These are phyloP conservation scores for Nicotiana noctiflora DNA, from an alignment of 257 asterid species.

Conservation along the genomic window DNA sequence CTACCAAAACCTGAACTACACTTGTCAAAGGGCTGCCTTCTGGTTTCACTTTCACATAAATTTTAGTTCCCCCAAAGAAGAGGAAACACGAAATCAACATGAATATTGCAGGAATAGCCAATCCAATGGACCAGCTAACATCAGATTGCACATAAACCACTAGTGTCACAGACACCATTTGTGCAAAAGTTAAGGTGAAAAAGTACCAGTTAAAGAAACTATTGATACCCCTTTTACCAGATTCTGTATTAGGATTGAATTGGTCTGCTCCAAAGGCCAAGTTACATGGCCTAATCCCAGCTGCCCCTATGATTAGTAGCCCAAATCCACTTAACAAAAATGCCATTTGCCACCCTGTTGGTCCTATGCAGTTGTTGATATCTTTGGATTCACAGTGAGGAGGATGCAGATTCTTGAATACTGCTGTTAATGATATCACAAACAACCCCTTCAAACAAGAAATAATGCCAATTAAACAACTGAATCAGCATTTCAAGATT, in stretches of 20 bases:
- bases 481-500: neutral
- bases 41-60: slow-evolving; percentile 69
- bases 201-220: slow-evolving; percentile 88
- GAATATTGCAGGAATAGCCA: slow-evolving; percentile 48
- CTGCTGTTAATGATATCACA: slow-evolving; percentile 49
- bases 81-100: slow-evolving; percentile 48
- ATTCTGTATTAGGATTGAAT: slow-evolving; percentile 57
- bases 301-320: slow-evolving; percentile 58
- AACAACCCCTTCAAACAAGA: slow-evolving; percentile 39
- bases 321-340: slow-evolving; percentile 56
- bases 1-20: slow-evolving; percentile 45
- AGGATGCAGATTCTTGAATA: slow-evolving; percentile 57
- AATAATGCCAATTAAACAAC: neutral
- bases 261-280: slow-evolving; percentile 83
- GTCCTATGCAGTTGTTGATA: slow-evolving; percentile 24
- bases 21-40: slow-evolving; percentile 68
- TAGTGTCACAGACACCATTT: slow-evolving; percentile 50
- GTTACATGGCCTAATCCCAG: slow-evolving; percentile 81
- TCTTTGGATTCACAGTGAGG: slow-evolving; percentile 30
- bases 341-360: slow-evolving; percentile 49
- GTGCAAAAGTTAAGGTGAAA: slow-evolving; percentile 59
- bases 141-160: slow-evolving; percentile 70
- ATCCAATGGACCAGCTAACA: slow-evolving; percentile 68
- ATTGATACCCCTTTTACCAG: slow-evolving; percentile 58
- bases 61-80: slow-evolving; percentile 38